These are phyloP conservation scores for Smallanthus sonchifolius DNA, from an alignment of 129 eudicot genomes.

Conservation along the genomic window DNA sequence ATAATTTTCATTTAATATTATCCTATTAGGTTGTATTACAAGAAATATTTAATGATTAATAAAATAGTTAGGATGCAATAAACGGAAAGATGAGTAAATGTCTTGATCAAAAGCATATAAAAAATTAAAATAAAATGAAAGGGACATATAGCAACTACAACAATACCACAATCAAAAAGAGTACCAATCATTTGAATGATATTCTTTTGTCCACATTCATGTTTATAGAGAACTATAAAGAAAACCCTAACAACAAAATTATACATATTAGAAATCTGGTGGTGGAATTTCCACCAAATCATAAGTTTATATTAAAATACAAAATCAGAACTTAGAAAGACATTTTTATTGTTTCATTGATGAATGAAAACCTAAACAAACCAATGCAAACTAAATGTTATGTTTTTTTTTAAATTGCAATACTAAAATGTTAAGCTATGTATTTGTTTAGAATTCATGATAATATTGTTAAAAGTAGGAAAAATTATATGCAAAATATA, in stretches of 20 bases:
- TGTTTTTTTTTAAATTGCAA: neutral
- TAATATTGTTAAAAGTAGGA: too few relatives aligned
- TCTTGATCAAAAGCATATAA: slow-evolving; percentile 29
- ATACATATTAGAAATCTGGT: slow-evolving; percentile 3
- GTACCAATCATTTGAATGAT: slow-evolving; percentile 30
- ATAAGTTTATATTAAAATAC: slow-evolving; percentile 3
- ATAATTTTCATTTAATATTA: neutral
- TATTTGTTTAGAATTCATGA: too few relatives aligned
- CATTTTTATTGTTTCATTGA: neutral
- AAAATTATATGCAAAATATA: too few relatives aligned
- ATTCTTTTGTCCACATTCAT: slow-evolving; percentile 38
- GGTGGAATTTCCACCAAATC: slow-evolving; percentile 37
- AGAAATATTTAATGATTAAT: neutral
- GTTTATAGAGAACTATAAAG: slow-evolving; percentile 9
- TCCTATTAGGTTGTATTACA: neutral
- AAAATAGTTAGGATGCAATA: slow-evolving; percentile 13
- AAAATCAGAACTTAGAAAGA: neutral
- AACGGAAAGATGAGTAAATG: slow-evolving; percentile 21
- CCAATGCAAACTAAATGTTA: neutral
- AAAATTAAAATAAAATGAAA: slow-evolving; percentile 18
- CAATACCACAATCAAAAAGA: slow-evolving; percentile 32
- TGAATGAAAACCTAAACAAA: neutral
- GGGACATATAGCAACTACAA: slow-evolving; percentile 39
- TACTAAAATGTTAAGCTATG: neutral
- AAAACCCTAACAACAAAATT: slow-evolving; percentile 7